Evolutionary conservation across 2,329 filamentous ascomycete species (phyloP), one percentile per base, ranked within the genome.

Genomic region (Lasiodiplodia hormozganensis): DNA sequence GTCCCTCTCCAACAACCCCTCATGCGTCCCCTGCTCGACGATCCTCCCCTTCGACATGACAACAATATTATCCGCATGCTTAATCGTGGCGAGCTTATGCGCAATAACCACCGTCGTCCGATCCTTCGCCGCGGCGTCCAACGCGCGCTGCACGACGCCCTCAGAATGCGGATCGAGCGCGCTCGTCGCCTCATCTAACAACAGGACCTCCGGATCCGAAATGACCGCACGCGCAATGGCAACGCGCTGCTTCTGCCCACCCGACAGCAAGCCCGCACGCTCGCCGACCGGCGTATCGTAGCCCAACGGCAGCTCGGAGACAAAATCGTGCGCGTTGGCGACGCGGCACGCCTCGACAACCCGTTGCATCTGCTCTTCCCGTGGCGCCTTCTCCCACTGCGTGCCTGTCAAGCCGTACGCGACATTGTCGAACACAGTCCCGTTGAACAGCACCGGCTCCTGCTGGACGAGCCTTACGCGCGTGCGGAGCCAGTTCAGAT

Each of bases 81-180:
- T 94, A 82, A 99, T 97, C 6, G 96, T 99, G 0, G 94, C 97
- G 12, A 99, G 85, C 73, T 95, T 91, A 82, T 99, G 96, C 54
- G 96, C 96, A 79, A 99, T 98, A 7, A 94, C 92, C 73, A 98
- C 97, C 2, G 96, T 98, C 0, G 96, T 99, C 66, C 96, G 88
- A 31, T 94, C 94, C 71, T 91, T 87, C 0, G 94, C 87, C 28
- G 95, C 96, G 62, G 88, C 91, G 74, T 98, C 95, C 10, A 99
- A 85, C 23, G 96, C 96, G 52, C 93, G 93, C 79, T 98, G 96
- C 1, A 99, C 96, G 10, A 97, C 92, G 57, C 93, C 94, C 81
- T 99, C 96, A 0, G 93, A 96, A 76, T 96, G 95, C 25, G 95
- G 97, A 76, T 99, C 96, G 0, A 99, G 86, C 4, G 94, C 94